A percentile compares a stretch with the other conserved stretches of the same genome.
Evolutionary conservation across 352 stramenopile genomes (phyloP).

Genomic region (Poterioochromonas sp.): DNA sequence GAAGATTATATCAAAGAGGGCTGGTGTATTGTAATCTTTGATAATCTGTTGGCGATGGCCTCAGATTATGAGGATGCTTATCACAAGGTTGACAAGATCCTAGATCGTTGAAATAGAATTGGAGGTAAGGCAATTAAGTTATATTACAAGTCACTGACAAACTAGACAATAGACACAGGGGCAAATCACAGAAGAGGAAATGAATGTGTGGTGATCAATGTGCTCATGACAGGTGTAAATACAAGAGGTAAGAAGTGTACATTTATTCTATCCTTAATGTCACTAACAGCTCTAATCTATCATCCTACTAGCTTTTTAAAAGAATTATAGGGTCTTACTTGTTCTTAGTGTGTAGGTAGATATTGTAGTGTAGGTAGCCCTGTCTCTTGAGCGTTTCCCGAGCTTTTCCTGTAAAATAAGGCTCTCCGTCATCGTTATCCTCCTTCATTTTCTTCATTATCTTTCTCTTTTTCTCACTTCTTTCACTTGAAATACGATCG

Average conservation of each 20-base stretch:
- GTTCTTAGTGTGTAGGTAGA: constrained; percentile 10
- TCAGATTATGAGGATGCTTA: constrained; percentile 19
- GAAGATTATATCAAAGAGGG: background rate
- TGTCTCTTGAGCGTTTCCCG: constrained; percentile 5
- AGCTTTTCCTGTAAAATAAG: constrained; percentile 15
- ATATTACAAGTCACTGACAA: constrained; percentile 12
- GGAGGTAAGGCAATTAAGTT: constrained; percentile 13
- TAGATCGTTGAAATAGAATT: constrained; percentile 14
- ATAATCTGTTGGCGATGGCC: constrained; percentile 19
- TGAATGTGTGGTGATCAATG: constrained; percentile 13
- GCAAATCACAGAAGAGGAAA: constrained; percentile 13
- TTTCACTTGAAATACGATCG: constrained; percentile 12
- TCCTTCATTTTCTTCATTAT: constrained; percentile 17
- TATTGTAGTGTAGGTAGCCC: constrained; percentile 11
- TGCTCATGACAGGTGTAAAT: constrained; percentile 13
- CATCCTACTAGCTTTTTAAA: constrained; percentile 12
- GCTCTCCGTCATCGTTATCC: constrained; percentile 8
- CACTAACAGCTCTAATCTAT: constrained; percentile 14
- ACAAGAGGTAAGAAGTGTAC: constrained; percentile 13
- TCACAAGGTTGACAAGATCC: background rate
- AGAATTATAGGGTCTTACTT: constrained; percentile 15
- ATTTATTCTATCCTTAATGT: constrained; percentile 18
- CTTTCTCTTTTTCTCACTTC: constrained; percentile 14
- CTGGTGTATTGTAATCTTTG: constrained; percentile 19
- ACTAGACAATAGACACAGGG: constrained; percentile 11